Base-by-base conservation (phyloP, 495 filamentous ascomycete genomes). In the Ascobolus immersus region DNA sequence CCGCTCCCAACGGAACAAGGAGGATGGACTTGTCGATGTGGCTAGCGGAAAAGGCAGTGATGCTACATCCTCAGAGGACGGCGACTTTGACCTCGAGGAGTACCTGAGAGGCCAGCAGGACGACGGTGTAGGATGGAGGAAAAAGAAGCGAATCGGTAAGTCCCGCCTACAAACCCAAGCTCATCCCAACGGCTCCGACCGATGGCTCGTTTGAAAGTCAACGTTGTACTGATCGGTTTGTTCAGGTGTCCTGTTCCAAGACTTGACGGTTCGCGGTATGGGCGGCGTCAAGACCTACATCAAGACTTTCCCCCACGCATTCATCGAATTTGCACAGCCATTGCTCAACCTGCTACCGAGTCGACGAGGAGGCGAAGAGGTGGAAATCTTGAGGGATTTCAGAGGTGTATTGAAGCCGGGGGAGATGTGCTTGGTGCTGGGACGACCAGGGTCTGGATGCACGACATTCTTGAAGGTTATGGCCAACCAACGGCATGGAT, bases 381-480 rank as follows among this genome's bases (percentile, higher is more conserved):
- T 69, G 32, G 65, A 74, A 15, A 59, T 73, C 13, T 52, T 77
- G 30, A 52, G 63, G 35, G 51, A 51, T 21, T 67, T 67, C 43
- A 52, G 42, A 37, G 62, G 62, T 28, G 51, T 65, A 33, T 54
- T 63, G 21, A 70, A 71, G 40, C 70, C 76, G 1, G 82, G 82
- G 11, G 81, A 93, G 52, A 90, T 91, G 81, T 60, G 89, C 1
- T 55, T 93, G 13, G 82, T 93, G 7, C 60, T 93, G 13, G 81
- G 82, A 8, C 65, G 75, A 34, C 82, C 82, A 0, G 82, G 81
- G 0, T 72, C 70, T 6, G 81, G 81, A 21, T 92, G 81, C 49
- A 81, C 81, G 0, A 79, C 79, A 0, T 84, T 91, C 43, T 56
- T 92, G 14, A 89, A 86, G 49, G 64, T 71, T 15, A 74, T 93